Evolutionary conservation across 2,329 filamentous ascomycete genomes (phyloP), one percentile per base, ranked within the genome.

Genomic region (Conoideocrella luteorostrata): DNA sequence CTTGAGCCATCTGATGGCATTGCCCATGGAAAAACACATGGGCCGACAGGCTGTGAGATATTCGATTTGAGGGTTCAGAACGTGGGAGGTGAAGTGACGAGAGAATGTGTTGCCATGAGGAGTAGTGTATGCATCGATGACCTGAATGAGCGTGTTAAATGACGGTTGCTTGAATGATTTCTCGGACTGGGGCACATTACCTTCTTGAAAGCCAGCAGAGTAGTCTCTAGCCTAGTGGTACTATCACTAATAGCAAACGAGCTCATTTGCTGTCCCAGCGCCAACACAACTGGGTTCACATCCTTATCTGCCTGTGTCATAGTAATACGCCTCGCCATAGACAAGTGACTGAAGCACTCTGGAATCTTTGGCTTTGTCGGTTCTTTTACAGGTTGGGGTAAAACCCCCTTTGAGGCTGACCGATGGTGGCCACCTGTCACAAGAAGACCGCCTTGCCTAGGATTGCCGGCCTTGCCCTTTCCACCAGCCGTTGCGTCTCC

Each of bases 1-100:
- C 71, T 98, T 98, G 39, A 98, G 76, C 75, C 89, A 91, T 43
- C 93, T 81, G 60, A 98, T 95, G 28, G 89, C 89, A 63, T 97
- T 98, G 48, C 93, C 93, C 83, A 97, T 95, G 49, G 88, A 88
- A 65, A 95, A 93, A 52, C 88, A 94, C 67, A 98, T 86, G 26
- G 93, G 90, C n/a, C 93, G 83, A 59, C 90, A 96, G 53, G 88
- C 88, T 47, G 88, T 87, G 48, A 98, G 77, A 60, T 94, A 96
- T 52, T 94, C 89, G 58, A 98, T 96, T 66, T 98, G 93, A 29
- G 90, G 88, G 57, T 89, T 93, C 47, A 98, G 80, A 51, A 88
- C 82, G 64, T 97, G 88, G 10, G 87, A 86, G 24, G 88, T 93
- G 56, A 98, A 82, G 69, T 98, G 90, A 26, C 93, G 84, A 17